Percentiles rank a stretch among this genome's conserved stretches.
Evolutionary conservation across 2,329 filamentous ascomycete species (phyloP).

Genomic region (Talaromyces sp.): DNA sequence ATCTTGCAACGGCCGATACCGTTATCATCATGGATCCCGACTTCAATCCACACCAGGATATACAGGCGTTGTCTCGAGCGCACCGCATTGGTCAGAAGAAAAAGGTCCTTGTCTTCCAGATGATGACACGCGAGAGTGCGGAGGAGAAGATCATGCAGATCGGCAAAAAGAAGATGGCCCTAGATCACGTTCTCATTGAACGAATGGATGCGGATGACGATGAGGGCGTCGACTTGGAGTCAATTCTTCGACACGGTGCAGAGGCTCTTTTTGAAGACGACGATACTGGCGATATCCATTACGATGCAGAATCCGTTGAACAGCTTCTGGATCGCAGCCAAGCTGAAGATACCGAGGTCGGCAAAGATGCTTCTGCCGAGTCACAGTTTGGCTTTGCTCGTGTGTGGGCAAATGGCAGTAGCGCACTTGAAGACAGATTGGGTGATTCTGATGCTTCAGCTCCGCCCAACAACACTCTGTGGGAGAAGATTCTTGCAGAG

Average conservation of each 20-base stretch:
- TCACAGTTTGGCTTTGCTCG: constrained; percentile 84
- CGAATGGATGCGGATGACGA: constrained; percentile 82
- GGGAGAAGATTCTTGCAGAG: constrained; percentile 84
- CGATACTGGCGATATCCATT: constrained; percentile 66
- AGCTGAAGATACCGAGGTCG: constrained; percentile 65
- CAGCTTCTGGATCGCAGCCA: constrained; percentile 83
- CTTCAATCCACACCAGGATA: constrained; percentile 97
- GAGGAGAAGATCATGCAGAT: constrained; percentile 97
- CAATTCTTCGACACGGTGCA: constrained; percentile 82
- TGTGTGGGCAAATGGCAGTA: constrained; percentile 84
- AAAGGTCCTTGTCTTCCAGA: constrained; percentile 90
- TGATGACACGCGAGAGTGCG: constrained; percentile 82
- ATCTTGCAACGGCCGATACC: constrained; percentile 91
- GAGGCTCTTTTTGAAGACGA: constrained; percentile 79
- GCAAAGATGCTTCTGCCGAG: constrained; percentile 63
- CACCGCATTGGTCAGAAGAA: constrained; percentile 96
- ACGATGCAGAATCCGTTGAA: constrained; percentile 78
- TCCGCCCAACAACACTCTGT: constrained; percentile 64
- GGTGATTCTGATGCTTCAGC: constrained; percentile 50
- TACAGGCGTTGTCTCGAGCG: constrained; percentile 89
- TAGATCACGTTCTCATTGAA: constrained; percentile 93
- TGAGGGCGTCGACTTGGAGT: constrained; percentile 73
- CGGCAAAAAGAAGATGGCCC: constrained; percentile 89
- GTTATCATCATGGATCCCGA: constrained; percentile 97
- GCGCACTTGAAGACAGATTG: constrained; percentile 60